Evolutionary conservation across 352 stramenopile species (phyloP).

Genomic region (Blastocystis sp.): DNA sequence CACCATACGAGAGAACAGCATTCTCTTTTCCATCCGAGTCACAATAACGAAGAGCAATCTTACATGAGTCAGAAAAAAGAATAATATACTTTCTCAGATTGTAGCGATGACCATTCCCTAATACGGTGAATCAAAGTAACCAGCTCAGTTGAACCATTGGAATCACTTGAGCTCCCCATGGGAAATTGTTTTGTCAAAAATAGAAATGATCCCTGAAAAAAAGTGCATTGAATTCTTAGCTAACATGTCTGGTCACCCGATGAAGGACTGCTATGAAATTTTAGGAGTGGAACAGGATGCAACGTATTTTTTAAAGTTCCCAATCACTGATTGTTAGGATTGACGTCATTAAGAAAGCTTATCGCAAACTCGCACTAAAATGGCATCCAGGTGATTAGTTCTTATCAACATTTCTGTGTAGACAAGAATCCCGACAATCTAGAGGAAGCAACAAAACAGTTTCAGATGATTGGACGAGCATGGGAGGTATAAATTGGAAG

Average conservation of each 20-base stretch:
- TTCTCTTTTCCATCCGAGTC: conserved; percentile 8
- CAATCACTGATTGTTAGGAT: background rate
- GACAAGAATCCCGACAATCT: conserved; percentile 86
- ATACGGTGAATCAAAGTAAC: conserved; percentile 45
- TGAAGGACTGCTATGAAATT: conserved; percentile 83
- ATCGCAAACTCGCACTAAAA: conserved; percentile 89
- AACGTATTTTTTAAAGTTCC: conserved; percentile 70
- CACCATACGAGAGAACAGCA: conserved; percentile 4
- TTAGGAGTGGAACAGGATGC: conserved; percentile 77
- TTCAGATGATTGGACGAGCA: conserved; percentile 86
- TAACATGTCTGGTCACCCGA: conserved; percentile 5
- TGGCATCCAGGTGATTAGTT: conserved; percentile 78
- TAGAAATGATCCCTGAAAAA: background rate
- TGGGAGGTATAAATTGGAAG: conserved; percentile 84
- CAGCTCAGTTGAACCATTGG: background rate
- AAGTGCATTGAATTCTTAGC: background rate
- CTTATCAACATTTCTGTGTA: background rate
- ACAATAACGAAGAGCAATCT: conserved; percentile 64
- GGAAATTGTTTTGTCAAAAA: background rate
- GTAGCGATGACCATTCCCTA: conserved; percentile 1
- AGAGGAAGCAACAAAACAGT: conserved; percentile 81
- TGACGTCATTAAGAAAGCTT: conserved; percentile 84
- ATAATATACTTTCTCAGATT: conserved; percentile 26
- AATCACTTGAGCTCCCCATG: background rate
- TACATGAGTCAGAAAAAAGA: background rate